Percentiles rank a stretch among this genome's conserved stretches.
These are phyloP conservation scores for Melanogaster broomeanus DNA, from an alignment of 768 basidiomycete genomes.

Conservation along the genomic window DNA sequence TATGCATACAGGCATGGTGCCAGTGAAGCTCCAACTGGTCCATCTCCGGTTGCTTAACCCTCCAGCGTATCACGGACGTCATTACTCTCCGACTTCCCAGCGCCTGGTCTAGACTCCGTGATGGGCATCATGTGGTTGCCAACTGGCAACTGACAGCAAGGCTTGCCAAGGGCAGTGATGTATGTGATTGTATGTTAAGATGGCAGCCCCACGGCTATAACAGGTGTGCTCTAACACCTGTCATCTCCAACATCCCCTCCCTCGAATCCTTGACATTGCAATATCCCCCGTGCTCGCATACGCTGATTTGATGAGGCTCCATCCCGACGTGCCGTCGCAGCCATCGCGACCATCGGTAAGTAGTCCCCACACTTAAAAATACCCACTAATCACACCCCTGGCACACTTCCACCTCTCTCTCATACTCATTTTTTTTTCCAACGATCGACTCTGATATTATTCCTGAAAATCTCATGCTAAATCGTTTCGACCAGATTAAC, in stretches of 20 bases:
- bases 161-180: neutral
- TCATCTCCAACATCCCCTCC: neutral
- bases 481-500: neutral
- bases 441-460: neutral
- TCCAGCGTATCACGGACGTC: no score
- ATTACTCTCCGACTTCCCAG: no score
- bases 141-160: neutral
- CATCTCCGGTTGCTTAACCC: no score
- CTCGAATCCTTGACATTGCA: neutral
- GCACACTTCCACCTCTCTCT: no score
- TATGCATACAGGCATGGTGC: no score
- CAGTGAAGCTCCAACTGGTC: no score
- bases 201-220: neutral
- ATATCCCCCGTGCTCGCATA: neutral
- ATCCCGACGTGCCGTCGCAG: neutral
- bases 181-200: no score
- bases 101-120: neutral
- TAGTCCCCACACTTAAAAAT: neutral
- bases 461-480: neutral
- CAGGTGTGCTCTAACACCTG: neutral
- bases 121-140: neutral
- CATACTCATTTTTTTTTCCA: neutral
- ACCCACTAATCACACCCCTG: no score
- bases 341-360: slow-evolving; percentile 2
- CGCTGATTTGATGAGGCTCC: no score